Conservation (phyloP, 75 land plant genomes). For the Pseudotsuga menziesii region DNA sequence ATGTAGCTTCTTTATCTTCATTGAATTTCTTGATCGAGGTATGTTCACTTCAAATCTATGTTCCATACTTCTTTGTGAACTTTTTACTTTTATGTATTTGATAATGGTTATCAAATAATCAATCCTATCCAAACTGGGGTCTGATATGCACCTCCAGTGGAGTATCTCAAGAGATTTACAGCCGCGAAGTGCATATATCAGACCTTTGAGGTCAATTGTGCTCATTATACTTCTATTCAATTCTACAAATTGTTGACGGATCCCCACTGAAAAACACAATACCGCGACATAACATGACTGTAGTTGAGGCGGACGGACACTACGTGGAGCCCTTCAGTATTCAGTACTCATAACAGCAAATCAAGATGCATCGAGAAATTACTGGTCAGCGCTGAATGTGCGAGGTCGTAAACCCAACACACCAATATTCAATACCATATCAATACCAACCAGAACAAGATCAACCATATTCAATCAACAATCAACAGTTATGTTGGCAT, state of each 20-base stretch:
- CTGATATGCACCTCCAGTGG: too few relatives aligned
- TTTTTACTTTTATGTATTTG: too few relatives aligned
- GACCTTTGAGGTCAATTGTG: conserved; percentile 47
- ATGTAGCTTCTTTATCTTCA: too few relatives aligned
- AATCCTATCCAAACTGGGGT: too few relatives aligned
- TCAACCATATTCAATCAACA: too few relatives aligned
- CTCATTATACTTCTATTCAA: conserved; percentile 10
- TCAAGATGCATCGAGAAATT: conserved; percentile 64
- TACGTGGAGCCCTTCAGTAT: conserved; percentile 67
- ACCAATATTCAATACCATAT: too few relatives aligned
- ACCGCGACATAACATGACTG: conserved; percentile 84
- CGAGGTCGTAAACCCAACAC: conserved; percentile 52
- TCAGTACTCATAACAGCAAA: conserved; percentile 73
- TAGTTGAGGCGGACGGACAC: conserved; percentile 84
- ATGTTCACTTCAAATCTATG: too few relatives aligned
- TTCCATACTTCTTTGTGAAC: too few relatives aligned
- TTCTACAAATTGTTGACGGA: background rate
- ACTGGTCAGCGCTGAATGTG: conserved; percentile 61
- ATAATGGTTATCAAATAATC: too few relatives aligned
- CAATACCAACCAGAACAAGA: too few relatives aligned
- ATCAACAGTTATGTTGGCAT: too few relatives aligned
- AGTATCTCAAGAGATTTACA: background rate
- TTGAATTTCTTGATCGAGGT: too few relatives aligned
- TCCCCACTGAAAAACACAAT: conserved; percentile 12
- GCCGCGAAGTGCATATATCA: conserved; percentile 36